Evolutionary conservation across 768 basidiomycete species (phyloP).

Genomic region (Tremella yokohamensis): DNA sequence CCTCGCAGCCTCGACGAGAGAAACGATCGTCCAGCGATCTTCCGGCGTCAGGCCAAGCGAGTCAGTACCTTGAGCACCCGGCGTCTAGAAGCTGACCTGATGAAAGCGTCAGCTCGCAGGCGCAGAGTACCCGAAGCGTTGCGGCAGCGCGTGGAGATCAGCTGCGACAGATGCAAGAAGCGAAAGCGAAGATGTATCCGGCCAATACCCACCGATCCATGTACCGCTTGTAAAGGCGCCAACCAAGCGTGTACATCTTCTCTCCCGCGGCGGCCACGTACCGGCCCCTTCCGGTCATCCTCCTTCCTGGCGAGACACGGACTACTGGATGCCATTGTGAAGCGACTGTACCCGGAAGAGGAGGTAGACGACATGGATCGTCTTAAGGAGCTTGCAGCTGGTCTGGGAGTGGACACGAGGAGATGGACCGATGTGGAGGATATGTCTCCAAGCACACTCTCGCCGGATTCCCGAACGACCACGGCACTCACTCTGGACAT

Average conservation of each 20-base stretch:
- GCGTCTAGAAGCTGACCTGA: no score
- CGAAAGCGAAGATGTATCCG: constrained; percentile 12
- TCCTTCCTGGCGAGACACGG: not conserved
- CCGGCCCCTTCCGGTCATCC: not conserved
- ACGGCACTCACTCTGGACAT: not conserved
- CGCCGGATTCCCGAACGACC: not conserved
- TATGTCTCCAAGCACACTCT: not conserved
- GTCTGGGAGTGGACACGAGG: not conserved
- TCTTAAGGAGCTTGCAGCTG: not conserved
- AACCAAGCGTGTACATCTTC: constrained; percentile 5
- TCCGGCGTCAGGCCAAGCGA: no score
- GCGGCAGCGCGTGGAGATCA: constrained; percentile 10
- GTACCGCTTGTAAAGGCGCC: constrained; percentile 5
- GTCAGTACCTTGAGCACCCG: no score
- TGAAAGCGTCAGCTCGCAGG: no score
- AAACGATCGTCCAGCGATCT: no score
- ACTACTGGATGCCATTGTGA: constrained; percentile 4
- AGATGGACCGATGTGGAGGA: no score
- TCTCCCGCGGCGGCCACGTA: constrained; percentile 8
- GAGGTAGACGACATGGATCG: not conserved
- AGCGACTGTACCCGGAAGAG: constrained; percentile 8
- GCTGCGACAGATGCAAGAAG: constrained; percentile 17
- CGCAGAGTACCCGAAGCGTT: constrained; percentile 7
- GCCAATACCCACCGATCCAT: not conserved
- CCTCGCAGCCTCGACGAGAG: no score